Evolutionary conservation across 441 rosid genomes (phyloP).

Genomic region (Hura crepitans): DNA sequence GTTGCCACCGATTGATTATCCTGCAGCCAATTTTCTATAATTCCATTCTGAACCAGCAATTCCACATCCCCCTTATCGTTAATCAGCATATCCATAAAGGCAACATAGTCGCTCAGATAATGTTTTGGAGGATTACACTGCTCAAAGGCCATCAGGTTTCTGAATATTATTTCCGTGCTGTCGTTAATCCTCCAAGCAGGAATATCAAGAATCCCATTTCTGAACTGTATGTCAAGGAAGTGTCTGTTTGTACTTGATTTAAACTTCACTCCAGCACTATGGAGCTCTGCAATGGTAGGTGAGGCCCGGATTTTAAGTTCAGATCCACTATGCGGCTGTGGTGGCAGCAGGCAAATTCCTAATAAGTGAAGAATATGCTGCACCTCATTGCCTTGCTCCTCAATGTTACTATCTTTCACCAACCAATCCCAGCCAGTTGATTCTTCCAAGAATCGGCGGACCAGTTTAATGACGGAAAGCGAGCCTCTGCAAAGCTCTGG

Average conservation of each 20-base stretch:
- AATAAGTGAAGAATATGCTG: neutral
- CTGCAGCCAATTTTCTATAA: neutral
- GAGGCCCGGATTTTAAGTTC: neutral
- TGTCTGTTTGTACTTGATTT: neutral
- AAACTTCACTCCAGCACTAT: neutral
- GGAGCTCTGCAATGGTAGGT: neutral
- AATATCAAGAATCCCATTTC: neutral
- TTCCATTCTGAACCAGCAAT: neutral
- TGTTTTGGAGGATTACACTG: neutral
- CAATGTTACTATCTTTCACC: neutral
- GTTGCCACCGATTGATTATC: neutral
- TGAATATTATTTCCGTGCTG: neutral
- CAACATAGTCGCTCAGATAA: neutral
- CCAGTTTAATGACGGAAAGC: neutral
- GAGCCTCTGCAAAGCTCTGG: neutral
- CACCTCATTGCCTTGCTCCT: no score
- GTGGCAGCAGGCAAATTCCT: neutral
- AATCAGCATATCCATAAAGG: neutral
- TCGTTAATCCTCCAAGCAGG: neutral
- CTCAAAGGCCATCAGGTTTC: constrained; percentile 12
- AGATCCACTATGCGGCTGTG: neutral
- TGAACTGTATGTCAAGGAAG: neutral
- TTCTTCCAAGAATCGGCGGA: neutral
- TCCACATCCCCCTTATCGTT: neutral
- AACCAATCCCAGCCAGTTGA: neutral